Conservation (phyloP, 176 grass and related monocot genomes). For the Eragrostis nindensis region DNA sequence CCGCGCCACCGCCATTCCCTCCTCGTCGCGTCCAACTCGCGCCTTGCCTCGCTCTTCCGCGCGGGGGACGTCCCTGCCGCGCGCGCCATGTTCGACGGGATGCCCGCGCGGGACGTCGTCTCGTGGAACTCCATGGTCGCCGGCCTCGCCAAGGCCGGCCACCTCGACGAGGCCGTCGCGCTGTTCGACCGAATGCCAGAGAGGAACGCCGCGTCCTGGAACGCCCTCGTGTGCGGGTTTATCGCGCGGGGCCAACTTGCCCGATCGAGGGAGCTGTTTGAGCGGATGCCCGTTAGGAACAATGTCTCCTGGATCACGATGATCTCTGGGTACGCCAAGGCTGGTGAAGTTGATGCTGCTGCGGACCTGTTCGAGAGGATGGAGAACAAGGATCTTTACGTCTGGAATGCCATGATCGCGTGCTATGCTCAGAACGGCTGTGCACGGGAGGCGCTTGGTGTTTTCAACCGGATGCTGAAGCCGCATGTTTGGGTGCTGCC, state of each 20-base stretch:
- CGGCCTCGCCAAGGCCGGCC: slow-evolving; percentile 60
- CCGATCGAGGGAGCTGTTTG: slow-evolving; percentile 64
- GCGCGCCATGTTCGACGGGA: slow-evolving; percentile 52
- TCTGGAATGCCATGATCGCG: slow-evolving; percentile 72
- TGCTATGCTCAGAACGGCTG: slow-evolving; percentile 72
- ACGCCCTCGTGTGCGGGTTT: slow-evolving; percentile 59
- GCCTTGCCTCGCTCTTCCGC: slow-evolving; percentile 44
- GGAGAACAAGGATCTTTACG: slow-evolving; percentile 68
- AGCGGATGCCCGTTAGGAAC: slow-evolving; percentile 63
- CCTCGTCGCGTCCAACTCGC: slow-evolving; percentile 65
- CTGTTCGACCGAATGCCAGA: slow-evolving; percentile 59
- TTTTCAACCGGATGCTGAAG: slow-evolving; percentile 76
- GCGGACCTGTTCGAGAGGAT: slow-evolving; percentile 56
- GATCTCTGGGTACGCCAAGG: slow-evolving; percentile 70
- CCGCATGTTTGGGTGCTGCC: slow-evolving; percentile 63
- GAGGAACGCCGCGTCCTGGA: slow-evolving; percentile 73
- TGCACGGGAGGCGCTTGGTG: slow-evolving; percentile 56
- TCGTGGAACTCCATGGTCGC: slow-evolving; percentile 73
- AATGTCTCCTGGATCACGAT: slow-evolving; percentile 71
- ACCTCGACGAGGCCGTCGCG: slow-evolving; percentile 44
- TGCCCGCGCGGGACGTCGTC: slow-evolving; percentile 65
- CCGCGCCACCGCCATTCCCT: neutral
- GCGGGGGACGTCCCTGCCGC: slow-evolving; percentile 46
- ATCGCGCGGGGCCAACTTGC: slow-evolving; percentile 49
- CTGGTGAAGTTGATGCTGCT: slow-evolving; percentile 57